Evolutionary conservation across 2,329 filamentous ascomycete genomes (phyloP).

Genomic region (Claviceps sp.): DNA sequence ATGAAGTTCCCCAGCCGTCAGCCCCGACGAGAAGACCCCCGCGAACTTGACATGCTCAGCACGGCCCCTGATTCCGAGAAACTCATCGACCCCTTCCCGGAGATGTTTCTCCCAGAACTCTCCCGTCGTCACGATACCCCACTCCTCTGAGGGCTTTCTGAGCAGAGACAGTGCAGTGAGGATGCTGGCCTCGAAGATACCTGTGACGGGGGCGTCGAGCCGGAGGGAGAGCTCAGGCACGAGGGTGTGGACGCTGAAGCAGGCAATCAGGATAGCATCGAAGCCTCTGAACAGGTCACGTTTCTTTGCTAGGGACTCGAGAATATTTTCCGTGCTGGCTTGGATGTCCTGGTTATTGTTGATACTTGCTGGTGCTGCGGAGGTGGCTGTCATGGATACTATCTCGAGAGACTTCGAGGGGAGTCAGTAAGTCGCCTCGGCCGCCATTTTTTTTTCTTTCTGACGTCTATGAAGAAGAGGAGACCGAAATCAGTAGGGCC

Average conservation of each 20-base stretch:
- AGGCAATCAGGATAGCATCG: conserved; percentile 75
- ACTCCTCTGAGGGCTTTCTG: conserved; percentile 30
- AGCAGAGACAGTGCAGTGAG: conserved; percentile 44
- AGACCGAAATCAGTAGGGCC: no score
- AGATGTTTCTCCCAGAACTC: conserved; percentile 70
- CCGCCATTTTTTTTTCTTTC: neutral
- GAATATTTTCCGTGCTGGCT: conserved; percentile 48
- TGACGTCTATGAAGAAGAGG: no score
- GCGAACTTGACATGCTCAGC: conserved; percentile 44
- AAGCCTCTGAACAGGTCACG: conserved; percentile 29
- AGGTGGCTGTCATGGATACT: conserved; percentile 52
- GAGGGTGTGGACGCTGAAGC: conserved; percentile 75
- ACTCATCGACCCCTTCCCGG: conserved; percentile 45
- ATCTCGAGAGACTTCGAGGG: conserved; percentile 33
- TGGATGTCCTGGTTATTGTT: conserved; percentile 58
- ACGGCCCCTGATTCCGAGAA: conserved; percentile 39
- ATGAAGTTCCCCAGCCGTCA: conserved; percentile 72
- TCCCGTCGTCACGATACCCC: conserved; percentile 84
- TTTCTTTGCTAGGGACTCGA: conserved; percentile 34
- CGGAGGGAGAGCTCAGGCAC: conserved; percentile 41
- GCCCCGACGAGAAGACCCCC: conserved; percentile 69
- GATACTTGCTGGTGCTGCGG: conserved; percentile 56
- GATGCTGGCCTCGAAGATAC: conserved; percentile 81
- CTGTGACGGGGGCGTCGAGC: conserved; percentile 24
- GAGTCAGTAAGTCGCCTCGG: neutral